Evolutionary conservation across 106 monocot species (phyloP), one percentile per base, ranked within the genome.

Genomic region (Platanthera guangdongensis): DNA sequence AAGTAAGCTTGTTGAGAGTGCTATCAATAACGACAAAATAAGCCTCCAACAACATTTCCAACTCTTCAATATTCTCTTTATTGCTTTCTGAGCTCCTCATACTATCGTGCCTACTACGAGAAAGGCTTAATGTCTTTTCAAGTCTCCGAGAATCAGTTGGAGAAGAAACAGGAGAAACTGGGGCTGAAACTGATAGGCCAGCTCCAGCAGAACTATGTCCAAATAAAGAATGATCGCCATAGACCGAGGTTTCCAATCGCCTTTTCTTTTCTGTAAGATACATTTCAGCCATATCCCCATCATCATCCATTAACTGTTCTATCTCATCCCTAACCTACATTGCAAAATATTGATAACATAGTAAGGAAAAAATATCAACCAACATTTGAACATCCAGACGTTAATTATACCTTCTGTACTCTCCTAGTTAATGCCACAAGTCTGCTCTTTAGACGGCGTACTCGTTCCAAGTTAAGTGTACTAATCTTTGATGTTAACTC

Each of bases 31-130:
- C 83, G 45, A 92, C 90, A 74, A 92, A 95, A 68, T 92, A 95
- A 47, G 95, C 95, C 78, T 95, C 95, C 60, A 95, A 82, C 72
- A 95, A 75, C 95, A 95, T 95, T 78, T 95, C 95, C 75, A 95
- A 70, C 62, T 90, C 90, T 50, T 88, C 90, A 74, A 95, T 88
- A 47, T 79, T 81, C 75, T 83, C 84, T 30, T 69, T 75, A 7
- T 65, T 78, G 76, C 86, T 86, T n/a, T 81, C 84, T 76, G 90
- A 88, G 75, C 90, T 86, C 78, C 78, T 88, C 68, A 80, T 77
- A 62, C 88, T 92, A 32, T 86, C 90, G 52, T 93, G 87, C 67
- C 88, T 86, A 77, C 90, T 88, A 50, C 90, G 86, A 47, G 88
- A 81, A 74, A 85, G 15, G 80, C 88, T 86, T 25, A 85, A 48